phyloP scores from a whole-genome alignment of 1,284 basidiomycete species.

The Papiliotrema terrestris region DNA sequence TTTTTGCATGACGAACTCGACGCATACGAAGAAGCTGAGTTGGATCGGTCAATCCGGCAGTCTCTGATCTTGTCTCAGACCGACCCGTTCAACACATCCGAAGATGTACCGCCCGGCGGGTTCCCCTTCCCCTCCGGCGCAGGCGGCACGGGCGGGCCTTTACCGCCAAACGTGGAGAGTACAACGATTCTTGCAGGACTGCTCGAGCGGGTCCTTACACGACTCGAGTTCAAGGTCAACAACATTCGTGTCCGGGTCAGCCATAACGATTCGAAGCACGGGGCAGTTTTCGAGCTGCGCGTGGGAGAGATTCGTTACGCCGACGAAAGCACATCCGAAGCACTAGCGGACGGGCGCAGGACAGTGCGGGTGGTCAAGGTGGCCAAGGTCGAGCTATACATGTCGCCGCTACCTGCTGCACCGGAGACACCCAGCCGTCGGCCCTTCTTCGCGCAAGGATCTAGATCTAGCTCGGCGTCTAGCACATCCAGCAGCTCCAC shows the following conservation, averaged over 20 bases:
- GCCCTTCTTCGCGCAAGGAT: slow-evolving; percentile 3
- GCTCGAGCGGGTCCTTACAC: slow-evolving; percentile 74
- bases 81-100: slow-evolving; percentile 31
- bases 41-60: slow-evolving; percentile 63
- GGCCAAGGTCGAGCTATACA: slow-evolving; percentile 22
- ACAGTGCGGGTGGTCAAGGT: slow-evolving; percentile 26
- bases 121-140: slow-evolving; percentile 30
- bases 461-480: slow-evolving; percentile 15
- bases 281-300: slow-evolving; percentile 37
- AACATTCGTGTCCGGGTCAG: slow-evolving; percentile 59
- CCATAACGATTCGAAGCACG: slow-evolving; percentile 28
- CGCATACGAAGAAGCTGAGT: slow-evolving; percentile 63
- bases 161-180: slow-evolving; percentile 38
- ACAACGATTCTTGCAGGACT: slow-evolving; percentile 80
- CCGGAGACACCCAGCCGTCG: background rate
- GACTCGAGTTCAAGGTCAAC: slow-evolving; percentile 71
- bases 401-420: slow-evolving; percentile 14
- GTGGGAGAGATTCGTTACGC: slow-evolving; percentile 41
- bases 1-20: slow-evolving; percentile 80
- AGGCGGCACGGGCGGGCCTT: background rate
- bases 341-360: slow-evolving; percentile 3
- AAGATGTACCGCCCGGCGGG: slow-evolving; percentile 31
- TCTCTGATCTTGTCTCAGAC: slow-evolving; percentile 33
- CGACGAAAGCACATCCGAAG: slow-evolving; percentile 28
- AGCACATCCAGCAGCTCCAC: slow-evolving; percentile 14